Conservation (phyloP, 805 yeast genomes). For the Candida peoriensis region DNA sequence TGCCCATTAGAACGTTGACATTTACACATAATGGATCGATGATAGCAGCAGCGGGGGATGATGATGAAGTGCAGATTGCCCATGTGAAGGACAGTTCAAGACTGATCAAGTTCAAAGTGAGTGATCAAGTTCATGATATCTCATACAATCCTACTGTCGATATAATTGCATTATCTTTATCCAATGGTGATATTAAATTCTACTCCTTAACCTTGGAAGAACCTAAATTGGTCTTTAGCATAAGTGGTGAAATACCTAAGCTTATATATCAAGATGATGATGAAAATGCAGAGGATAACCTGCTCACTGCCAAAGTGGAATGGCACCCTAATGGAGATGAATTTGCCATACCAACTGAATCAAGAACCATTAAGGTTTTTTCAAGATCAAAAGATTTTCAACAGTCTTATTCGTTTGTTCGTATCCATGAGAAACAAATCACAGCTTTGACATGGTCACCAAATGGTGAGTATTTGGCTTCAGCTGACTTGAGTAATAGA, state of each 20-base stretch:
- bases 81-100: constrained; percentile 29
- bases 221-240: constrained; percentile 45
- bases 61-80: constrained; percentile 47
- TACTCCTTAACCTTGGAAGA: constrained; percentile 46
- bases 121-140: constrained; percentile 53
- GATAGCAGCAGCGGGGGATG: constrained; percentile 63
- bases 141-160: constrained; percentile 56
- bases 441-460: constrained; percentile 50
- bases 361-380: constrained; percentile 41
- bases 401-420: constrained; percentile 17
- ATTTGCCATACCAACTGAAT: constrained; percentile 61
- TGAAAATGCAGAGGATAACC: constrained; percentile 31
- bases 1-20: constrained; percentile 43
- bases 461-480: constrained; percentile 55
- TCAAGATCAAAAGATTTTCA: constrained; percentile 13
- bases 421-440: constrained; percentile 24
- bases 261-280: constrained; percentile 37
- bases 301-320: constrained; percentile 47
- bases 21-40: constrained; percentile 59
- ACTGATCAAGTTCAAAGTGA: constrained; percentile 30
- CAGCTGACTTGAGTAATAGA: constrained; percentile 45
- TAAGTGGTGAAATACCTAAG: constrained; percentile 34
- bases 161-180: constrained; percentile 49
- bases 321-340: constrained; percentile 71
- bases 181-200: constrained; percentile 54